These are phyloP conservation scores for Phytophthora quininea DNA, from an alignment of 352 stramenopile genomes.

Conservation along the genomic window DNA sequence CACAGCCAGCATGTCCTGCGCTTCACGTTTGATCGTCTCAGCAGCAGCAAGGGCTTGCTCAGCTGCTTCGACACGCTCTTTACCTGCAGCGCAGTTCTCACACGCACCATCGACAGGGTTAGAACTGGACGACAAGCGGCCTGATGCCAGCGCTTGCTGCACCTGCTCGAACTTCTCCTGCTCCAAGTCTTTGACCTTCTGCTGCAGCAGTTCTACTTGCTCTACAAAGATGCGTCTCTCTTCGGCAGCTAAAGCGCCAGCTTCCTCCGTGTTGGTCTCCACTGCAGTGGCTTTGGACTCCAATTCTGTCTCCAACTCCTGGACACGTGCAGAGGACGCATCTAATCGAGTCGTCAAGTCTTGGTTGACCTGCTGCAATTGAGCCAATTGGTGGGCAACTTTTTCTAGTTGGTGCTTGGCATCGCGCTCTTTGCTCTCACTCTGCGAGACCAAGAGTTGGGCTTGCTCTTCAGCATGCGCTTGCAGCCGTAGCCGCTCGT, in stretches of 20 bases:
- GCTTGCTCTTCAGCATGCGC: slow-evolving; percentile 42
- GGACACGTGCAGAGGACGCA: background rate
- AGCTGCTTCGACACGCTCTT: slow-evolving; percentile 50
- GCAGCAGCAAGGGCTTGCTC: slow-evolving; percentile 51
- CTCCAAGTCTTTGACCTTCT: slow-evolving; percentile 60
- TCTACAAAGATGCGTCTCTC: slow-evolving; percentile 59
- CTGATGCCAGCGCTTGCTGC: slow-evolving; percentile 42
- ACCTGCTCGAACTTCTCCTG: slow-evolving; percentile 56
- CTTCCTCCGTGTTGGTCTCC: too few relatives aligned
- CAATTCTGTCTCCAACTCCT: background rate
- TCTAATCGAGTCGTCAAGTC: slow-evolving; percentile 25
- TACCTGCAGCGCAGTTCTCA: slow-evolving; percentile 25
- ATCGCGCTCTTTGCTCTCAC: slow-evolving; percentile 40
- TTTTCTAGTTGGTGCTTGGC: slow-evolving; percentile 46
- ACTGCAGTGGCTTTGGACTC: background rate
- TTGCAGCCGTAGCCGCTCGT: slow-evolving; percentile 49
- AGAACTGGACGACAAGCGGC: slow-evolving; percentile 27
- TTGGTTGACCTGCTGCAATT: slow-evolving; percentile 34
- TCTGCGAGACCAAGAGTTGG: slow-evolving; percentile 26
- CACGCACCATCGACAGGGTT: slow-evolving; percentile 34
- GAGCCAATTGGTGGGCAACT: slow-evolving; percentile 30
- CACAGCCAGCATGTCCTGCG: slow-evolving; percentile 49
- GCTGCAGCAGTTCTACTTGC: slow-evolving; percentile 60
- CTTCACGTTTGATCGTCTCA: slow-evolving; percentile 63
- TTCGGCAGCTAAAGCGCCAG: slow-evolving; percentile 42